phyloP scores from a whole-genome alignment of 108 stramenopile genomes.

The Chaetoceros muelleri region DNA sequence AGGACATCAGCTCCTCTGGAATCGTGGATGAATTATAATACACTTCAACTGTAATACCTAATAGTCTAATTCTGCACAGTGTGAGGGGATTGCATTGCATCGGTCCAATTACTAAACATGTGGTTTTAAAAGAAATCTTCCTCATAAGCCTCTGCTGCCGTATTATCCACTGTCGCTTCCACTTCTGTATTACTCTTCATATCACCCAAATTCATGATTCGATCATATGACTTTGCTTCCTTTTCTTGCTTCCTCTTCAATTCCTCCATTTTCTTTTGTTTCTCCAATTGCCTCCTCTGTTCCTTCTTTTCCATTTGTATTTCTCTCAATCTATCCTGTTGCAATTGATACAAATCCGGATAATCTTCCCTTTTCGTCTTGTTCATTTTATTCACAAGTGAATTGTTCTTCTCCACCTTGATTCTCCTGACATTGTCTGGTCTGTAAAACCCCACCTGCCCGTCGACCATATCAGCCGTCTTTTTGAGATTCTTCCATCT shows the following conservation, averaged over 20 bases:
- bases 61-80: neutral
- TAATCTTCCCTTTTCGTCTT: conserved; percentile 50
- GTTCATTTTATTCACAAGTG: conserved; percentile 60
- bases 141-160: conserved; percentile 80
- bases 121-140: conserved; percentile 52
- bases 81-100: neutral
- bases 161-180: conserved; percentile 59
- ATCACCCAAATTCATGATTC: conserved; percentile 43
- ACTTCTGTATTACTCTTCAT: conserved; percentile 55
- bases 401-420: conserved; percentile 61
- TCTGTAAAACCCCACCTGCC: conserved; percentile 71
- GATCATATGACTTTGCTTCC: conserved; percentile 65
- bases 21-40: too few species aligned
- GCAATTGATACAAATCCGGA: conserved; percentile 53
- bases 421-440: conserved; percentile 70
- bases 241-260: conserved; percentile 28
- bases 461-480: conserved; percentile 64
- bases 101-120: neutral
- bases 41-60: too few species aligned
- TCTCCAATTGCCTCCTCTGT: conserved; percentile 33
- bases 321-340: conserved; percentile 46
- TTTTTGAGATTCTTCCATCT: conserved; percentile 81
- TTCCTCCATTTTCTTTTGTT: conserved; percentile 41
- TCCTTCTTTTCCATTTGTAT: conserved; percentile 59
- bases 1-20: too few species aligned